These are phyloP conservation scores for Mycena crocata DNA, from an alignment of 768 basidiomycete species.

Conservation along the genomic window DNA sequence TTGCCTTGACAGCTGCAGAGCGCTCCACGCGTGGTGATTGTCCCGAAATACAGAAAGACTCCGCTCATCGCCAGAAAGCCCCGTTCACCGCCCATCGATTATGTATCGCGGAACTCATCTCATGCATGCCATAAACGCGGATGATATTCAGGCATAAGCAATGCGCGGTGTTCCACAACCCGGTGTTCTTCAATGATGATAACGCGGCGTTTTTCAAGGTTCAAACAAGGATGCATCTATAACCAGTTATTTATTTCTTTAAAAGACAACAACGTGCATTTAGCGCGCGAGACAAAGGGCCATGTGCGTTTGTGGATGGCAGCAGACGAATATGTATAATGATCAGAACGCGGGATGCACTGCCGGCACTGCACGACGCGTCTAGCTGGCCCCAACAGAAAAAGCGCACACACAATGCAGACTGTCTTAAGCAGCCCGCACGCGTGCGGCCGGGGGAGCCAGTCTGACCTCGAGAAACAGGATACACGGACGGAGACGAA, in stretches of 20 bases:
- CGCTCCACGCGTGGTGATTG: no score
- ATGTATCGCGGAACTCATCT: no score
- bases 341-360: conserved; percentile 34
- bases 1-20: no score
- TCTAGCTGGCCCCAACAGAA: conserved; percentile 31
- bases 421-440: conserved; percentile 11
- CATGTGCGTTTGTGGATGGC: no score
- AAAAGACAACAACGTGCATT: conserved; percentile 15
- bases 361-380: conserved; percentile 34
- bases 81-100: no score
- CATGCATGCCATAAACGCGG: no score
- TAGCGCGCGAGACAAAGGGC: no score
- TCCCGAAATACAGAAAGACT: no score
- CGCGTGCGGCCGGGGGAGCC: conserved; percentile 11
- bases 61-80: no score
- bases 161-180: neutral
- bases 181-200: neutral
- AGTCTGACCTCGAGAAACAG: conserved; percentile 26
- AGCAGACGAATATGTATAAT: conserved; percentile 1
- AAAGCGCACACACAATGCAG: neutral
- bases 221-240: neutral
- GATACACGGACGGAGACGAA: conserved; percentile 22
- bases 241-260: conserved; percentile 26
- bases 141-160: no score
- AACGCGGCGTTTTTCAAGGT: neutral